Percentiles rank a stretch among this genome's conserved stretches.
Evolutionary conservation across 73 alveolate species (phyloP).

Genomic region (Tetrahymena malaccensis): DNA sequence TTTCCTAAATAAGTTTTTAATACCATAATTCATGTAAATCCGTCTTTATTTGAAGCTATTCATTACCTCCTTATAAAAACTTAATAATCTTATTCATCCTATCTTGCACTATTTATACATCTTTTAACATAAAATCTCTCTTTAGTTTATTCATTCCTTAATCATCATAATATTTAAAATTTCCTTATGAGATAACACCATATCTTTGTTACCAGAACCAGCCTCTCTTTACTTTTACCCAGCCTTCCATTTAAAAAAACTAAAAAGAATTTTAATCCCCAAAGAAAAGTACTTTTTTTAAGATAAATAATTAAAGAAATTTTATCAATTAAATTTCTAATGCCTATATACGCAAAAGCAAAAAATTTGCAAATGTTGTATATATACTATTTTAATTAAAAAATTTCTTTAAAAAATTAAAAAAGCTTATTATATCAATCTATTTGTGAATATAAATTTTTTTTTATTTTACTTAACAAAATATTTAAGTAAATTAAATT

Average conservation of each 20-base stretch:
- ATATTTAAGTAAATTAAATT: too few relatives aligned
- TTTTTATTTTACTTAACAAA: too few relatives aligned
- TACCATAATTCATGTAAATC: neutral
- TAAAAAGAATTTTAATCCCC: too few relatives aligned
- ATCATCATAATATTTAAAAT: neutral
- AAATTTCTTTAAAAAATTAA: too few relatives aligned
- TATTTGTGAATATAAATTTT: too few relatives aligned
- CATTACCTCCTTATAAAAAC: neutral
- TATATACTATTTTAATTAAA: too few relatives aligned
- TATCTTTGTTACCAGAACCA: neutral
- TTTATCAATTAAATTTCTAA: neutral
- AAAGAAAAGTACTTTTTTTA: neutral
- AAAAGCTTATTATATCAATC: too few relatives aligned
- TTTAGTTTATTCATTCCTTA: neutral
- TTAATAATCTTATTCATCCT: neutral
- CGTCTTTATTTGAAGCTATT: neutral
- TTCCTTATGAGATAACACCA: neutral
- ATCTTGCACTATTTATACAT: neutral
- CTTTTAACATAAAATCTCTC: neutral
- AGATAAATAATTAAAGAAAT: too few relatives aligned
- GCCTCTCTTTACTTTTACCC: neutral
- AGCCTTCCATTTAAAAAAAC: neutral
- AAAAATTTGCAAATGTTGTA: too few relatives aligned
- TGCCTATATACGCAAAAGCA: neutral
- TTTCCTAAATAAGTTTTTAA: neutral